Evolutionary conservation across 441 rosid genomes (phyloP).

Genomic region (Pelargonium fulgidum): DNA sequence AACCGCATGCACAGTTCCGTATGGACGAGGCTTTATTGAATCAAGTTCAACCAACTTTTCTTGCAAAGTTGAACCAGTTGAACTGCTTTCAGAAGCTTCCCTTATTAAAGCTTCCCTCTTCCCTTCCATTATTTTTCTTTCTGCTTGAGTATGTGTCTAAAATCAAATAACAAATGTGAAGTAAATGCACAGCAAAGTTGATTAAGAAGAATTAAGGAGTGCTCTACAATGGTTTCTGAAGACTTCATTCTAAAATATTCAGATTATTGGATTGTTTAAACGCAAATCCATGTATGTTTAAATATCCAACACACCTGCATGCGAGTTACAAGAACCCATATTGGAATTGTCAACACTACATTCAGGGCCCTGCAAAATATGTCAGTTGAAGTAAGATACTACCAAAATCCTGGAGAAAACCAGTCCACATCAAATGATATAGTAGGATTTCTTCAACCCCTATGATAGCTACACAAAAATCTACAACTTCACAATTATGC

Average conservation of each 20-base stretch:
- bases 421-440: background rate
- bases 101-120: constrained; percentile 47
- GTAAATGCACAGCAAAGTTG: background rate
- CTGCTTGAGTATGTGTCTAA: constrained; percentile 69
- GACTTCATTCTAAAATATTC: background rate
- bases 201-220: background rate
- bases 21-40: constrained; percentile 44
- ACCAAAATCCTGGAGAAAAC: background rate
- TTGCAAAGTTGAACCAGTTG: constrained; percentile 29
- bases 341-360: constrained; percentile 54
- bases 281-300: background rate
- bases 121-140: constrained; percentile 51
- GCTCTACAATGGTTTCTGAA: too few species aligned
- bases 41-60: constrained; percentile 51
- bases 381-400: constrained; percentile 11
- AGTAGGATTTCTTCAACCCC: background rate
- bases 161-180: constrained; percentile 16
- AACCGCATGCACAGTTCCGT: constrained; percentile 58
- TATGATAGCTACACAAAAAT: constrained; percentile 5
- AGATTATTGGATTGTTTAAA: background rate
- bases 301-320: constrained; percentile 45
- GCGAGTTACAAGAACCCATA: constrained; percentile 70
- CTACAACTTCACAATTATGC: background rate
- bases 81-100: constrained; percentile 42
- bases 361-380: constrained; percentile 48